Evolutionary conservation across 305 asterid genomes (phyloP).

Genomic region (Solanum hybrid): DNA sequence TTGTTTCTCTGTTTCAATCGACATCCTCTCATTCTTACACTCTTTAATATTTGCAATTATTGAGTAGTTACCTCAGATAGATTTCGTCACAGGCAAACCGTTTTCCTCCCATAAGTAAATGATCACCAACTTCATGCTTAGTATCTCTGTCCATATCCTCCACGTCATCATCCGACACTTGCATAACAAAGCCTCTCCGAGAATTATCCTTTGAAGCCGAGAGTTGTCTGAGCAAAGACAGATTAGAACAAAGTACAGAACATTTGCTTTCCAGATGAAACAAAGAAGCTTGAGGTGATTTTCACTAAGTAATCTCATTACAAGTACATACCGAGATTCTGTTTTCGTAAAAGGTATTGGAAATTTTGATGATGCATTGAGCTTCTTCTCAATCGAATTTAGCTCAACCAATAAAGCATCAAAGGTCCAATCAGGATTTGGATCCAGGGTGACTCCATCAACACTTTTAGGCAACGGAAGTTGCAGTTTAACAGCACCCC

Average conservation of each 20-base stretch:
- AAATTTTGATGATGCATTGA: slow-evolving; percentile 22
- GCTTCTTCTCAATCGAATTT: slow-evolving; percentile 42
- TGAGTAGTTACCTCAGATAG: slow-evolving; percentile 43
- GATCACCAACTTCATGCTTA: slow-evolving; percentile 28
- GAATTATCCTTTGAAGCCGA: slow-evolving; percentile 22
- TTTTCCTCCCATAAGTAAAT: slow-evolving; percentile 29
- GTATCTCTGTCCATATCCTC: slow-evolving; percentile 28
- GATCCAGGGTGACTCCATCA: slow-evolving; percentile 58
- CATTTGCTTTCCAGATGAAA: not conserved
- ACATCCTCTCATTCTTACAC: not conserved
- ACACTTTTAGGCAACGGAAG: slow-evolving; percentile 36
- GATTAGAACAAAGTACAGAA: not conserved
- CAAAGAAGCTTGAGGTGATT: not conserved
- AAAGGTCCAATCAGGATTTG: slow-evolving; percentile 80
- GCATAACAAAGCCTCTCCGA: slow-evolving; percentile 50
- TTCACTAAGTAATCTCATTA: not conserved
- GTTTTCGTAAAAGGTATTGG: slow-evolving; percentile 37
- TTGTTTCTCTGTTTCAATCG: not conserved
- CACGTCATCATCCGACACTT: slow-evolving; percentile 36
- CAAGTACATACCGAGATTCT: slow-evolving; percentile 33
- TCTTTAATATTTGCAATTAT: not conserved
- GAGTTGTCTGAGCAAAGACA: slow-evolving; percentile 27
- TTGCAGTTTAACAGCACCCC: slow-evolving; percentile 47
- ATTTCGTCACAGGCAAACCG: slow-evolving; percentile 50
- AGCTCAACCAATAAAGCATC: slow-evolving; percentile 53